phyloP scores from a whole-genome alignment of 495 filamentous ascomycete species.

The Darksidea phi region DNA sequence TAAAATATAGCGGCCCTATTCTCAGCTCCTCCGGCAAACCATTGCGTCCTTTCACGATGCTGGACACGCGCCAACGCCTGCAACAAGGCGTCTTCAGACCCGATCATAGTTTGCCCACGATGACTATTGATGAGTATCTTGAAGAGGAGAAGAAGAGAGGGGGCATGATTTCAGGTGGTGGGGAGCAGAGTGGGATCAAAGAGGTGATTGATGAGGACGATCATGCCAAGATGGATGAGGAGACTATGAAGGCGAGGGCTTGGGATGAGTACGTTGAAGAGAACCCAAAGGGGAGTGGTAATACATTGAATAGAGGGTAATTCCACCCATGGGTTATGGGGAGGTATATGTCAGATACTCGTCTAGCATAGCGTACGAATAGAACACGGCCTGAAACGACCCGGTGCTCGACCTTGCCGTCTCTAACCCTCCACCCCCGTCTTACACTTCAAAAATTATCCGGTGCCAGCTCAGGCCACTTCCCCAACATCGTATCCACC shows the following conservation, averaged over 20 bases:
- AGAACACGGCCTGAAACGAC: background rate
- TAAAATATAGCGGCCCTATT: constrained; percentile 65
- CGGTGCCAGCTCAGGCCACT: constrained; percentile 34
- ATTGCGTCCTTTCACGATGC: constrained; percentile 83
- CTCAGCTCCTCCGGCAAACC: constrained; percentile 82
- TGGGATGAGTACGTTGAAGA: constrained; percentile 96
- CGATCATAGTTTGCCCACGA: constrained; percentile 90
- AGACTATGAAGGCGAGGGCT: constrained; percentile 87
- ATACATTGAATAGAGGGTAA: constrained; percentile 48
- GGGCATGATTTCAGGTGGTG: constrained; percentile 89
- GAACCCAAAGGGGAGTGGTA: constrained; percentile 64
- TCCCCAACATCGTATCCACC: constrained; percentile 24
- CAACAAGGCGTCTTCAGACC: constrained; percentile 83
- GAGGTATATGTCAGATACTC: background rate
- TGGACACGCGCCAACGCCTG: constrained; percentile 73
- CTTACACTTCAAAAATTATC: constrained; percentile 15
- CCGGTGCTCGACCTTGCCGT: too few relatives aligned
- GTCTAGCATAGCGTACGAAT: constrained; percentile 2
- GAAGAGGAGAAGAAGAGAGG: constrained; percentile 85
- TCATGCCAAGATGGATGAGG: constrained; percentile 75
- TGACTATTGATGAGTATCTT: constrained; percentile 96
- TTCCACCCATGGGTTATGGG: background rate
- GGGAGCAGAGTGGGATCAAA: constrained; percentile 67
- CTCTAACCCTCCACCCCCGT: background rate
- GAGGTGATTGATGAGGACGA: constrained; percentile 86